These are phyloP conservation scores for Apiospora pterosperma DNA, from an alignment of 2,329 filamentous ascomycete genomes.

Conservation along the genomic window DNA sequence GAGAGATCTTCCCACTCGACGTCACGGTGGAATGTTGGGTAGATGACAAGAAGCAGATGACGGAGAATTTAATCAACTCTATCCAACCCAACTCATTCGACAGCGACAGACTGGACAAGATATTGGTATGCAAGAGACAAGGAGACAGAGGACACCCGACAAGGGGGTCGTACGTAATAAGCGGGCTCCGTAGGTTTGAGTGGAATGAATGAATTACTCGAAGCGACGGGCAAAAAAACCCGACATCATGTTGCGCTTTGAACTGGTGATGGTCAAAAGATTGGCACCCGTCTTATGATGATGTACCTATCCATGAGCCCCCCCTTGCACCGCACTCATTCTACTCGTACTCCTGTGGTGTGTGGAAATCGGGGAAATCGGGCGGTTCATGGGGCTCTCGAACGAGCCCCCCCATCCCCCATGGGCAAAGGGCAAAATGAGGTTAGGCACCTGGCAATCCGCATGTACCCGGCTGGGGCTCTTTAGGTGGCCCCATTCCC, in stretches of 20 bases:
- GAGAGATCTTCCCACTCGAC: neutral
- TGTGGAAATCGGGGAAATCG: no score
- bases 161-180: neutral
- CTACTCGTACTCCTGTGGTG: no score
- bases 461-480: neutral
- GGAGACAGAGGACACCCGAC: neutral
- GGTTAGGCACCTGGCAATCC: conserved; percentile 1
- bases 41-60: neutral
- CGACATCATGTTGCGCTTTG: neutral
- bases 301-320: neutral
- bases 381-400: neutral
- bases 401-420: neutral
- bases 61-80: neutral
- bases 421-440: neutral
- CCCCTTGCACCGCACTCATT: no score
- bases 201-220: neutral
- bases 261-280: neutral
- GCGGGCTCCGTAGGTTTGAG: neutral
- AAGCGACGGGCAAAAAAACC: neutral
- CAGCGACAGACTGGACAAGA: neutral
- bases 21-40: neutral
- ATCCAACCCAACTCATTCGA: no score
- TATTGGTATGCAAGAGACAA: neutral
- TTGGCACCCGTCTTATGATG: neutral
- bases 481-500: neutral